These are phyloP conservation scores for Mycena sp. DNA, from an alignment of 1,284 basidiomycete genomes.

Conservation along the genomic window DNA sequence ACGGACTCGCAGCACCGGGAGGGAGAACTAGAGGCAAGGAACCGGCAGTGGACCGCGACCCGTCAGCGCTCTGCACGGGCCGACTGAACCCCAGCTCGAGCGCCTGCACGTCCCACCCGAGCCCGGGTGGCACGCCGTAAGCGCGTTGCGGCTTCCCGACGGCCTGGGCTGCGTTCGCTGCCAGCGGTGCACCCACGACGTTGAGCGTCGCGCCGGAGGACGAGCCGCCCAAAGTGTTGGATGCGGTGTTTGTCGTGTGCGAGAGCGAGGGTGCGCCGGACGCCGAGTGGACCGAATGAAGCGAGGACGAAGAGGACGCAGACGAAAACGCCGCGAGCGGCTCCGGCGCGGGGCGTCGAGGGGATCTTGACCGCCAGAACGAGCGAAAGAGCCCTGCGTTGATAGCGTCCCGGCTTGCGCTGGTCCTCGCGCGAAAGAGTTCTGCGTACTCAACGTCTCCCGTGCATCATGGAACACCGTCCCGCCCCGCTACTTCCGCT, in stretches of 20 bases:
- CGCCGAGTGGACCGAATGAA: neutral
- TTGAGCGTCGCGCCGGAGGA: slow-evolving; percentile 8
- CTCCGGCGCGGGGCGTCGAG: slow-evolving; percentile 22
- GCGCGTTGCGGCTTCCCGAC: slow-evolving; percentile 17
- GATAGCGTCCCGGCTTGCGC: no score
- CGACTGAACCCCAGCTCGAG: slow-evolving; percentile 26
- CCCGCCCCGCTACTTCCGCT: slow-evolving; percentile 3
- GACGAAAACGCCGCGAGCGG: slow-evolving; percentile 24
- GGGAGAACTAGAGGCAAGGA: no score
- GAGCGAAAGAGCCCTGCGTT: no score
- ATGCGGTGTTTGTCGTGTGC: neutral
- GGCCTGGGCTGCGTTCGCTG: no score
- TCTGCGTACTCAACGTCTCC: slow-evolving; percentile 24
- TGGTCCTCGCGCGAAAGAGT: slow-evolving; percentile 5
- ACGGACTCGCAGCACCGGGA: no score
- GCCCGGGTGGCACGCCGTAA: slow-evolving; percentile 24
- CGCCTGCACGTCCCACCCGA: slow-evolving; percentile 17
- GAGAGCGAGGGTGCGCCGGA: neutral
- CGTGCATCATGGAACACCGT: slow-evolving; percentile 28
- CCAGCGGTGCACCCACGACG: no score
- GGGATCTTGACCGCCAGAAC: no score
- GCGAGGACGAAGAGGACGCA: slow-evolving; percentile 13
- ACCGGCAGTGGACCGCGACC: no score
- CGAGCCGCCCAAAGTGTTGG: no score
- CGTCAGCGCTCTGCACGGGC: slow-evolving; percentile 9